Base-by-base conservation (phyloP, 202 grass and related monocot species). In the Panicum hallii region DNA sequence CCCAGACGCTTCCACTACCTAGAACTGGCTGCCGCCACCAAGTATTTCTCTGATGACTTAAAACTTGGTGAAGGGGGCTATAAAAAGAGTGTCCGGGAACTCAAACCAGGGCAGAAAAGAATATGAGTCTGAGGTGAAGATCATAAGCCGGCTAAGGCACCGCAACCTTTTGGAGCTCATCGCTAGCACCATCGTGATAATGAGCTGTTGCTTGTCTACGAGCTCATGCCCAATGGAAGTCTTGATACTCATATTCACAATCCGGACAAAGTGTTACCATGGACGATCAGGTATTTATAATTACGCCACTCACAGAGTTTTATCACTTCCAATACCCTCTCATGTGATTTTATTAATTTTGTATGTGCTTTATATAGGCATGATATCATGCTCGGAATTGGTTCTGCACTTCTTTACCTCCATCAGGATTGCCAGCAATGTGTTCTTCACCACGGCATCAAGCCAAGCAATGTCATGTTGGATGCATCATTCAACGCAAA, bases 111-210 rank as follows among this genome's bases (percentile, higher is more conserved):
- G 90, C 10, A 89, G 79, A 47, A 88, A 89, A 36, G 90, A 92
- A 74, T 92, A 89, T 3, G 34, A 83, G n/a, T 83, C 90, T 41
- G 75, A 93, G 86, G 82, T 93, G 36, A 93, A 63, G 34, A 88
- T 88, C 40, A 93, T 93, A 45, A 90, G 84, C 78, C 81, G 66
- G 34, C 54, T 88, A 38, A 30, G 26, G 26, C 26, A 26, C 26
- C 26, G 26, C 26, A 26, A 26, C 26, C 26, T 26, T 26, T 0
- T 26, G 80, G 67, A 82, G 71, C 62, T 92, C 40, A 74, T 89
- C 23, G 90, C 12, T 87, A 84, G 84, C 87, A 87, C 54, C 83
- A 89, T 14, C 76, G 71, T 8, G 11, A 73, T 3, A 40, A 74
- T 2, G 75, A 85, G 30, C 67, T 86, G 38, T 30, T 90, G 36